These are phyloP conservation scores for Quercus rubra DNA, from an alignment of 306 rosid species.

Conservation along the genomic window DNA sequence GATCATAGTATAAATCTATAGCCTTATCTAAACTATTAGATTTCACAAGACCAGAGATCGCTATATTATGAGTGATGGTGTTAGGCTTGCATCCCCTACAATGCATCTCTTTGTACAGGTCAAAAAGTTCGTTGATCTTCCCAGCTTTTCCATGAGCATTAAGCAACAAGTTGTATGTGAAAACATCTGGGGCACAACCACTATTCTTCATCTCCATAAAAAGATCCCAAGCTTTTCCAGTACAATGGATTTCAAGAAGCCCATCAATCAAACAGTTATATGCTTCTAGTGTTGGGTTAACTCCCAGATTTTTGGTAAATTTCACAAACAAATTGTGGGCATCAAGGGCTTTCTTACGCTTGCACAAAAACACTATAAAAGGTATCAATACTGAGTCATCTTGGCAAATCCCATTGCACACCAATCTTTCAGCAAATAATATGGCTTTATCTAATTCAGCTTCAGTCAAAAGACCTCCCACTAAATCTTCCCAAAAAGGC, in stretches of 20 bases:
- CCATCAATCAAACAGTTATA: constrained; percentile 79
- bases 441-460: constrained; percentile 52
- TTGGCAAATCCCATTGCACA: constrained; percentile 45
- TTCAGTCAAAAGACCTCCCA: constrained; percentile 66
- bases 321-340: constrained; percentile 66
- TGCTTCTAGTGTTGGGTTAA: constrained; percentile 60
- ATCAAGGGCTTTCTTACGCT: constrained; percentile 48
- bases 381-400: constrained; percentile 67
- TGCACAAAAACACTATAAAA: constrained; percentile 59
- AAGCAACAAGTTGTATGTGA: constrained; percentile 90
- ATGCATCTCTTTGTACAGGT: constrained; percentile 68
- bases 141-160: constrained; percentile 76
- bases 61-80: constrained; percentile 71
- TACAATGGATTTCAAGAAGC: constrained; percentile 51
- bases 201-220: constrained; percentile 72
- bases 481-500: constrained; percentile 73
- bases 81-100: constrained; percentile 71
- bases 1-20: constrained; percentile 71
- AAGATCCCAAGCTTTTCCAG: constrained; percentile 58
- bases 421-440: constrained; percentile 70
- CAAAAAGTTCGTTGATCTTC: constrained; percentile 59
- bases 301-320: constrained; percentile 57
- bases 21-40: constrained; percentile 54
- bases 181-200: constrained; percentile 65
- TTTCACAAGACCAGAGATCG: constrained; percentile 76